These are phyloP conservation scores for Chlorella sorokiniana DNA, from an alignment of 139 green algal species.

Conservation along the genomic window DNA sequence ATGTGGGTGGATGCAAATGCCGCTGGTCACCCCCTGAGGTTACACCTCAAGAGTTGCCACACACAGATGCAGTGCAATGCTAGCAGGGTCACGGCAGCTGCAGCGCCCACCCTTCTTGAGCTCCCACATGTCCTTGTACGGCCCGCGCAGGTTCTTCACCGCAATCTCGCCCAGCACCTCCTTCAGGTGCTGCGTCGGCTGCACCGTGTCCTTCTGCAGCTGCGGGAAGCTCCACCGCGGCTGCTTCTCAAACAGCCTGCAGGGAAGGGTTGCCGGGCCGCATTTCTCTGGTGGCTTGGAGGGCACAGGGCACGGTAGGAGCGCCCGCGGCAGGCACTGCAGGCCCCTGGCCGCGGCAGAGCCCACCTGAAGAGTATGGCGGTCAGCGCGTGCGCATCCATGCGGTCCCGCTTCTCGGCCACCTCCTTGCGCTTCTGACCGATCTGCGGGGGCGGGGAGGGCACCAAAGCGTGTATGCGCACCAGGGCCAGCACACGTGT, in stretches of 20 bases:
- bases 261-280: not conserved
- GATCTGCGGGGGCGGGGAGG: not conserved
- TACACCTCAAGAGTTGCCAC: not conserved
- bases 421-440: slow-evolving; percentile 34
- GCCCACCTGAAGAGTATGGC: slow-evolving; percentile 33
- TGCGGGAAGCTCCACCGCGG: slow-evolving; percentile 57
- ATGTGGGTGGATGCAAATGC: not conserved
- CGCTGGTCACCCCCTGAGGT: not conserved
- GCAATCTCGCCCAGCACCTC: slow-evolving; percentile 46
- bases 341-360: too few species aligned
- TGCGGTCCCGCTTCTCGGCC: slow-evolving; percentile 45
- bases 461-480: not conserved
- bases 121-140: slow-evolving; percentile 62
- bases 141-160: slow-evolving; percentile 41
- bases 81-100: not conserved
- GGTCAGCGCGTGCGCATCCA: slow-evolving; percentile 46
- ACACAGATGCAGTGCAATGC: not conserved
- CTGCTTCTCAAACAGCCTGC: slow-evolving; percentile 65
- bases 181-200: slow-evolving; percentile 62
- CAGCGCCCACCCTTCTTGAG: slow-evolving; percentile 48
- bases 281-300: not conserved
- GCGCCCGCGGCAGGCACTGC: not conserved
- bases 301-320: not conserved
- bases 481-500: not conserved
- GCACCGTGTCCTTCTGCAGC: slow-evolving; percentile 63